Percentiles rank a stretch among this genome's conserved stretches.
Conservation (phyloP, 169 alveolate species). For the Cryptosporidium baileyi region DNA sequence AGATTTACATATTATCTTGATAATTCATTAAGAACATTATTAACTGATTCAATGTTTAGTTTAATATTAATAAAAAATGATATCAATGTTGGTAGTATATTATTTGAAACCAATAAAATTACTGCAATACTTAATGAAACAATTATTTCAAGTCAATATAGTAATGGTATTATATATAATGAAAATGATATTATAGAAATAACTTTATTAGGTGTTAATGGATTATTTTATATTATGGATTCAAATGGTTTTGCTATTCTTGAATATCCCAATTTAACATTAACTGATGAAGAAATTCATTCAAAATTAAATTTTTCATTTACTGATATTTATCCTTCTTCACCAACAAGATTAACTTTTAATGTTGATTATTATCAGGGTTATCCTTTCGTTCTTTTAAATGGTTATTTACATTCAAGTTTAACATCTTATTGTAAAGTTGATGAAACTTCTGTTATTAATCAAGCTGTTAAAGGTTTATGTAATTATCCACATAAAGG, state of each 20-base stretch:
- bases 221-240: slow-evolving; percentile 47
- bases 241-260: slow-evolving; percentile 40
- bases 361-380: slow-evolving; percentile 41
- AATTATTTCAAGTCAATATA: slow-evolving; percentile 1
- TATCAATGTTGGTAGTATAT: slow-evolving; percentile 18
- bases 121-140: neutral
- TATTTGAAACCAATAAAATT: slow-evolving; percentile 13
- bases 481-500: slow-evolving; percentile 32
- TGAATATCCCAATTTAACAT: slow-evolving; percentile 34
- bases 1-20: slow-evolving; percentile 51
- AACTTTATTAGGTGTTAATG: slow-evolving; percentile 21
- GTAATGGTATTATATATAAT: slow-evolving; percentile 6
- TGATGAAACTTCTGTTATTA: slow-evolving; percentile 30
- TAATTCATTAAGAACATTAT: slow-evolving; percentile 19
- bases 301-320: slow-evolving; percentile 28
- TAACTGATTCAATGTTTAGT: slow-evolving; percentile 7
- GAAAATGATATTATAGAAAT: slow-evolving; percentile 24
- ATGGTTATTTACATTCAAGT: slow-evolving; percentile 50
- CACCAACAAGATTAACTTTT: slow-evolving; percentile 13
- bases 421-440: slow-evolving; percentile 39
- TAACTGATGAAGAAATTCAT: slow-evolving; percentile 10
- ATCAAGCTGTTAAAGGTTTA: slow-evolving; percentile 41
- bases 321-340: slow-evolving; percentile 43
- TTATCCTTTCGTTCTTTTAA: slow-evolving; percentile 28
- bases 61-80: neutral